phyloP scores from a whole-genome alignment of 345 rosid species.

The Populus pruinosa region DNA sequence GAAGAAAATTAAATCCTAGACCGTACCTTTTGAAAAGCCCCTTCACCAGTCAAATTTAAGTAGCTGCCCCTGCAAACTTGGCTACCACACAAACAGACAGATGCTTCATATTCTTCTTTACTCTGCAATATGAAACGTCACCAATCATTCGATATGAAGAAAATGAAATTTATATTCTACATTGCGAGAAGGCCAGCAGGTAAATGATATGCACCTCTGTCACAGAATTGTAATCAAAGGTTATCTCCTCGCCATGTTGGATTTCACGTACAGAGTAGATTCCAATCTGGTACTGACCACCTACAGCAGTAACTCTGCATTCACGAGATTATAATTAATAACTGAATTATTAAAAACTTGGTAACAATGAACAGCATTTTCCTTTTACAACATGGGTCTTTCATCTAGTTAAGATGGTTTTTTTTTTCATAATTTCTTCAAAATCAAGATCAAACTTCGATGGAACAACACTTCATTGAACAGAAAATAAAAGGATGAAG shows the following conservation, averaged over 20 bases:
- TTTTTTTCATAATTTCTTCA: background rate
- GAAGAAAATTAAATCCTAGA: background rate
- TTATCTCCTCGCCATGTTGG: slow-evolving; percentile 90
- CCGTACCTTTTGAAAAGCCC: slow-evolving; percentile 88
- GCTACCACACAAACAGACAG: slow-evolving; percentile 99
- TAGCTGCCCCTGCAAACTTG: slow-evolving; percentile 99
- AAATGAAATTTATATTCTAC: background rate
- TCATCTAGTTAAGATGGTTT: background rate
- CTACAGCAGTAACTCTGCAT: slow-evolving; percentile 95
- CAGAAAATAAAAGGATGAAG: background rate
- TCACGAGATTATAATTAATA: background rate
- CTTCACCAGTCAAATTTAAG: slow-evolving; percentile 98
- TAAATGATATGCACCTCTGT: slow-evolving; percentile 68
- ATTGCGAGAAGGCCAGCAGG: slow-evolving; percentile 5
- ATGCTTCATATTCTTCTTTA: slow-evolving; percentile 99
- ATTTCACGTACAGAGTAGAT: slow-evolving; percentile 78
- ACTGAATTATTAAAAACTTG: background rate
- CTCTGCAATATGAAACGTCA: slow-evolving; percentile 56
- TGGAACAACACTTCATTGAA: background rate
- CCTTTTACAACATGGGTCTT: background rate
- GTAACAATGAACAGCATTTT: background rate
- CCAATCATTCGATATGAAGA: slow-evolving; percentile 14
- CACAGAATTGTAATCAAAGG: slow-evolving; percentile 97
- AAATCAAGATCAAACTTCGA: background rate
- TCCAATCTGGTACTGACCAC: slow-evolving; percentile 97